phyloP scores from a whole-genome alignment of 169 alveolate species.

The Sarcocystis neurona region DNA sequence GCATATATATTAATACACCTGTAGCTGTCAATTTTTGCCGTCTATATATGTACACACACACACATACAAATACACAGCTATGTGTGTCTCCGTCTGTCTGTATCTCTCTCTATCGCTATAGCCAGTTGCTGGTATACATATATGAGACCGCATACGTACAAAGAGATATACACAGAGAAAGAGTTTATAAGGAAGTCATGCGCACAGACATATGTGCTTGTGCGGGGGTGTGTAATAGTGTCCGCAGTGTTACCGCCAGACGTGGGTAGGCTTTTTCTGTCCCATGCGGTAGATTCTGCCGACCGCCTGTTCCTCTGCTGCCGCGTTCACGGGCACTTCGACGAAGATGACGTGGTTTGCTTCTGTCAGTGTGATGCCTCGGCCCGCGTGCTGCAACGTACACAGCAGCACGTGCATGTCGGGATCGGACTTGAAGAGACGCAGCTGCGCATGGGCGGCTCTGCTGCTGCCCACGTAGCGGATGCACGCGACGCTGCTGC shows the following conservation, averaged over 20 bases:
- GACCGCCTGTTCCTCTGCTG: slow-evolving; percentile 74
- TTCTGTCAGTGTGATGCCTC: slow-evolving; percentile 72
- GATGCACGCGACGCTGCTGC: slow-evolving; percentile 19
- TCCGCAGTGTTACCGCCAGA: slow-evolving; percentile 61
- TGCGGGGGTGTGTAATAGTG: too few relatives aligned
- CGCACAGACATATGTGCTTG: neutral
- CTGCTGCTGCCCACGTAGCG: slow-evolving; percentile 50
- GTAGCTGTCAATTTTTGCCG: too few relatives aligned
- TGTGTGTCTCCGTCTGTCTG: slow-evolving; percentile 2
- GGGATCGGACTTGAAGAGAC: slow-evolving; percentile 12
- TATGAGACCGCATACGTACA: slow-evolving; percentile 11
- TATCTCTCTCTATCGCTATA: slow-evolving; percentile 7
- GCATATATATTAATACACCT: slow-evolving; percentile 10
- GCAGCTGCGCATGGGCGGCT: neutral
- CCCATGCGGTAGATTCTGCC: slow-evolving; percentile 75
- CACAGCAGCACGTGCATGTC: slow-evolving; percentile 51
- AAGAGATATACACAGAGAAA: neutral
- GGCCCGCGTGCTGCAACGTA: slow-evolving; percentile 62
- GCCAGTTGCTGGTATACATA: neutral
- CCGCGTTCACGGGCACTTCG: slow-evolving; percentile 62
- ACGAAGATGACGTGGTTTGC: slow-evolving; percentile 72
- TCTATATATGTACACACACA: too few relatives aligned
- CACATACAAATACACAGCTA: neutral
- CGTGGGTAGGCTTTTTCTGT: slow-evolving; percentile 69
- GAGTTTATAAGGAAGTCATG: neutral